Evolutionary conservation across 2,329 filamentous ascomycete genomes (phyloP), one percentile per base, ranked within the genome.

Genomic region (Monilinia vaccinii-corymbosi): DNA sequence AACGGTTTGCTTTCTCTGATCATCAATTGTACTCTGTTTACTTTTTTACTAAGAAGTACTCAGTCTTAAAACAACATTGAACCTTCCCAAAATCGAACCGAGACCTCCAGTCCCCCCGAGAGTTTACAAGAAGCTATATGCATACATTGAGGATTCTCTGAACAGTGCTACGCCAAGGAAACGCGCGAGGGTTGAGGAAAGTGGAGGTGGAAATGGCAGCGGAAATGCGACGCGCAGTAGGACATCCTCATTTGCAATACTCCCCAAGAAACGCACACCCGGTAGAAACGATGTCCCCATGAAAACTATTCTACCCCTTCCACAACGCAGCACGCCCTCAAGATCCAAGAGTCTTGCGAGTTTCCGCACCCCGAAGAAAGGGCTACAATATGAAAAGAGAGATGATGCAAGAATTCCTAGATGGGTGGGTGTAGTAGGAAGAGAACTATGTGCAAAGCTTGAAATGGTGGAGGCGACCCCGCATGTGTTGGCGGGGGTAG

Each of bases 71-170:
- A 87, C 85, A 59, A 73, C 79, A 0, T 81, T 96, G 48, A 84
- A 91, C 70, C 83, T 96, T 9, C 91, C 92, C 0, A 81, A 85
- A 1, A 86, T 92, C 61, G 83, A 88, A 64, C 82, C 87, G 3
- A 81, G 85, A 5, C 89, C 91, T 2, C 91, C 91, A 4, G 87
- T 91, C 57, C 85, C 86, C 50, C 91, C 90, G 1, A 82, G 84
- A 59, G 81, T 91, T 56, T 97, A 97, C 77, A 89, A 88, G 69
- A 89, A 90, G 61, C 79, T 97, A 42, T 94, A 92, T 72, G 77
- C 77, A 36, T 91, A 93, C 71, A 83, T 97, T 62, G 87, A 93
- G 66, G 84, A 83, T 59, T 85, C 86, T 45, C 77, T 97, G 6
- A 79, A 81, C 16, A 65, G 76, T 16, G 62, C 64, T 18, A 57